Evolutionary conservation across 306 rosid species (phyloP).

Genomic region (Dryas alaskensis): DNA sequence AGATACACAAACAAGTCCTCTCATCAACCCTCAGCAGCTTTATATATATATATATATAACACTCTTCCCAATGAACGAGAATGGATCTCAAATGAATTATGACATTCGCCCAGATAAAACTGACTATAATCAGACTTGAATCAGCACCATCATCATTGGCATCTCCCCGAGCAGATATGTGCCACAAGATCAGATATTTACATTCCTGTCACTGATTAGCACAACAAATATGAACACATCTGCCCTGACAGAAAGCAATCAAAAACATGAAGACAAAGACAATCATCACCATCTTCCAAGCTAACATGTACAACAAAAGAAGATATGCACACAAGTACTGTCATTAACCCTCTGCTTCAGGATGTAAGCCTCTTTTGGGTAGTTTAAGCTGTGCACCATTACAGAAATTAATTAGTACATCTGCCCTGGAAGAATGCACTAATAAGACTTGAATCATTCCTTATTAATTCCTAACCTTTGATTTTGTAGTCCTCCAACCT

Average conservation of each 20-base stretch:
- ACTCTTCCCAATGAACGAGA: no score
- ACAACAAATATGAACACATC: no score
- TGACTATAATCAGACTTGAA: background rate
- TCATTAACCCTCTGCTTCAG: background rate
- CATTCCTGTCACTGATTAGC: background rate
- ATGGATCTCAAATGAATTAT: no score
- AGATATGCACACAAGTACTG: background rate
- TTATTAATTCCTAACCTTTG: slow-evolving; percentile 48
- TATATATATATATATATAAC: no score
- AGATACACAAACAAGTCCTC: background rate
- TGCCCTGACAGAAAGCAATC: no score
- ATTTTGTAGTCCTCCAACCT: slow-evolving; percentile 63
- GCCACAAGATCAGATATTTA: background rate
- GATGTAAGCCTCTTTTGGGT: slow-evolving; percentile 10
- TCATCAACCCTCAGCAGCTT: slow-evolving; percentile 6
- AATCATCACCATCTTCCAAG: background rate
- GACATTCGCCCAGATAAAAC: no score
- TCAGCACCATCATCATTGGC: background rate
- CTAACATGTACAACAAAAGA: background rate
- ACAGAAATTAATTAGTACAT: slow-evolving; percentile 16
- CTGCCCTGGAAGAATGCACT: slow-evolving; percentile 18
- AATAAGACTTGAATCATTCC: slow-evolving; percentile 2
- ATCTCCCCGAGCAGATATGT: background rate
- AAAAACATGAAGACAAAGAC: background rate
- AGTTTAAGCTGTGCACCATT: slow-evolving; percentile 7